These are phyloP conservation scores for Chenopodium quinoa DNA, from an alignment of 148 eudicot genomes.

Conservation along the genomic window DNA sequence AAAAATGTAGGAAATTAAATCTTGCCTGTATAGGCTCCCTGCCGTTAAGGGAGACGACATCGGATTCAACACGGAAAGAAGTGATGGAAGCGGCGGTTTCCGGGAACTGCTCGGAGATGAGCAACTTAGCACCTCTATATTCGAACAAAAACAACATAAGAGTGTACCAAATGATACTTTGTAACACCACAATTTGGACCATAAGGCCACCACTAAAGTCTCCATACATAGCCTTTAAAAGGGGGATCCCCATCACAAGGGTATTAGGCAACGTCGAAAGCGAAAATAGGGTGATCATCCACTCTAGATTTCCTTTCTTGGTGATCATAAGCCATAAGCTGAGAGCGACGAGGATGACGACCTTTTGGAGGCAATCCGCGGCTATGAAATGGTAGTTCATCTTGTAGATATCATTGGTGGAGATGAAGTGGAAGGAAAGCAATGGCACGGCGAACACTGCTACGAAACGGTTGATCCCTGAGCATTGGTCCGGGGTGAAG, in stretches of 20 bases:
- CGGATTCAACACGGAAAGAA: slow-evolving; percentile 82
- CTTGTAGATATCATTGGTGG: slow-evolving; percentile 70
- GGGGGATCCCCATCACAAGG: slow-evolving; percentile 92
- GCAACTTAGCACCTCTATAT: slow-evolving; percentile 78
- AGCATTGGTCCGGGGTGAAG: slow-evolving; percentile 97
- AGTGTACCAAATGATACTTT: slow-evolving; percentile 90
- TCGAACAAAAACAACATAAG: slow-evolving; percentile 88
- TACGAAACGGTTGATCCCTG: slow-evolving; percentile 93
- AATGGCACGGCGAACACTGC: slow-evolving; percentile 92
- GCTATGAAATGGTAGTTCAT: slow-evolving; percentile 96
- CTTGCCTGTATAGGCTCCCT: slow-evolving; percentile 73
- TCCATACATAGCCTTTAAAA: slow-evolving; percentile 88
- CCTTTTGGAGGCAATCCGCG: slow-evolving; percentile 75
- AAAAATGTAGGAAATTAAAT: neutral
- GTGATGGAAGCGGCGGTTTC: slow-evolving; percentile 83
- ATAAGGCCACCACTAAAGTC: slow-evolving; percentile 69
- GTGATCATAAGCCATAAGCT: slow-evolving; percentile 59
- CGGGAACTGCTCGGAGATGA: slow-evolving; percentile 83
- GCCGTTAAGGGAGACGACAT: slow-evolving; percentile 84
- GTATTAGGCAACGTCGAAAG: slow-evolving; percentile 91
- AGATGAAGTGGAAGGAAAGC: slow-evolving; percentile 91
- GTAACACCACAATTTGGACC: slow-evolving; percentile 93
- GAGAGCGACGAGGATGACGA: slow-evolving; percentile 61
- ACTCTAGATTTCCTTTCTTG: slow-evolving; percentile 68
- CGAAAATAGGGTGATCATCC: slow-evolving; percentile 91